Evolutionary conservation across 225 moss, liverwort and hornwort species (phyloP).

Genomic region (Straminergon stramineum): DNA sequence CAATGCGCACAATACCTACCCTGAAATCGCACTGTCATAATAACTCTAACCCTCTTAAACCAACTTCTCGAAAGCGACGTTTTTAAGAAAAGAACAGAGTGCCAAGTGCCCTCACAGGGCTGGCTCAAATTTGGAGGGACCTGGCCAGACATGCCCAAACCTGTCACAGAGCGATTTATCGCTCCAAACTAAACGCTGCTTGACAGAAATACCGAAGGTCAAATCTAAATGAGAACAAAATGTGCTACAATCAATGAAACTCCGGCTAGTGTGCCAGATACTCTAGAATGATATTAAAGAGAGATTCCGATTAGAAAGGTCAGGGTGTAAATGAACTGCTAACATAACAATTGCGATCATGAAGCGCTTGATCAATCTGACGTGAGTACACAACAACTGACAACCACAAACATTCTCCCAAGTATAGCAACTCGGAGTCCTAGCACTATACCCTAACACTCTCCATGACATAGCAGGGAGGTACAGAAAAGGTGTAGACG

Average conservation of each 20-base stretch:
- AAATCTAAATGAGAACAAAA: neutral
- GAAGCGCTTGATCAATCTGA: neutral
- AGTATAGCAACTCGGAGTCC: neutral
- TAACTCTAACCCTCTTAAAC: neutral
- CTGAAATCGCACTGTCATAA: neutral
- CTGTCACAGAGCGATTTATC: too few species aligned
- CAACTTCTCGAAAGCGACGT: neutral
- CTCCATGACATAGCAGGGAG: neutral
- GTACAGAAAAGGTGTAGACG: neutral
- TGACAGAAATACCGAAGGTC: neutral
- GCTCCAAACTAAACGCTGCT: neutral
- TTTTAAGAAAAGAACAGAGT: neutral
- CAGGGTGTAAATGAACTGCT: neutral
- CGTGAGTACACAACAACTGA: neutral
- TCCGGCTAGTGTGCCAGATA: neutral
- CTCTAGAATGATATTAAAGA: neutral
- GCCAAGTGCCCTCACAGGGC: neutral
- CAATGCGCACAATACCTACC: neutral
- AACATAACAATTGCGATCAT: neutral
- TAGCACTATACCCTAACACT: neutral
- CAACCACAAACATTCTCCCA: neutral
- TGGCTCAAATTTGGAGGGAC: neutral
- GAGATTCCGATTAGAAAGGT: neutral
- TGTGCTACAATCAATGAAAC: neutral
- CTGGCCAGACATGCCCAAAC: neutral